Evolutionary conservation across 768 basidiomycete species (phyloP).

Genomic region (Termitomyces sp.): DNA sequence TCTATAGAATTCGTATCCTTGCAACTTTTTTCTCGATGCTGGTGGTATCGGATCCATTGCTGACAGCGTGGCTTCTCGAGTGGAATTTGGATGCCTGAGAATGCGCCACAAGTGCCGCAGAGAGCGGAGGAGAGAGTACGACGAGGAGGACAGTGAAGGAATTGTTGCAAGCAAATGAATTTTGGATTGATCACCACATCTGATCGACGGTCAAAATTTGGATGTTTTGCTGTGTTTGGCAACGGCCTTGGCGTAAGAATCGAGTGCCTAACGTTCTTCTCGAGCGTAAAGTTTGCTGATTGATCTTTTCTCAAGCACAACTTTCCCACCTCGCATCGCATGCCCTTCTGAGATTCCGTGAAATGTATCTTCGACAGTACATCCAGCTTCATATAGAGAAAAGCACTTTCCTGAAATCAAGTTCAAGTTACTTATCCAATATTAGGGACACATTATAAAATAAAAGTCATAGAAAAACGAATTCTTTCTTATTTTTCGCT

Average conservation of each 20-base stretch:
- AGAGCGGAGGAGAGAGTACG: background rate
- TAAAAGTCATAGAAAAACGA: background rate
- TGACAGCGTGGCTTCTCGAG: no score
- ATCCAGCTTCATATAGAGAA: background rate
- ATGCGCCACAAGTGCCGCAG: background rate
- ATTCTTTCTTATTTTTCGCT: no score
- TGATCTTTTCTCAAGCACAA: no score
- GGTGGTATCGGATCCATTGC: background rate
- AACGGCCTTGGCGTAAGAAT: no score
- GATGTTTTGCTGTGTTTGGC: background rate
- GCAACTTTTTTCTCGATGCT: conserved; percentile 35
- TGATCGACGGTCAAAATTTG: background rate
- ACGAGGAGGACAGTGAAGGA: background rate
- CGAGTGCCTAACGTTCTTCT: no score
- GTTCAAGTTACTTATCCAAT: background rate
- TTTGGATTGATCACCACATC: background rate
- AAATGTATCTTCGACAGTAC: no score
- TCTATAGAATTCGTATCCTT: conserved; percentile 81
- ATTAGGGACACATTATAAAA: background rate
- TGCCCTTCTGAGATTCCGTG: no score
- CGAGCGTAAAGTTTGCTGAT: no score
- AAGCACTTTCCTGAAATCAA: background rate
- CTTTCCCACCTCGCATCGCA: no score
- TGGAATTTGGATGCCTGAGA: background rate
- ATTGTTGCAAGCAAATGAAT: background rate